A percentile compares a stretch with the other conserved stretches of the same genome.
Evolutionary conservation across 2,329 filamentous ascomycete genomes (phyloP).

Genomic region (Diaporthe sp.): DNA sequence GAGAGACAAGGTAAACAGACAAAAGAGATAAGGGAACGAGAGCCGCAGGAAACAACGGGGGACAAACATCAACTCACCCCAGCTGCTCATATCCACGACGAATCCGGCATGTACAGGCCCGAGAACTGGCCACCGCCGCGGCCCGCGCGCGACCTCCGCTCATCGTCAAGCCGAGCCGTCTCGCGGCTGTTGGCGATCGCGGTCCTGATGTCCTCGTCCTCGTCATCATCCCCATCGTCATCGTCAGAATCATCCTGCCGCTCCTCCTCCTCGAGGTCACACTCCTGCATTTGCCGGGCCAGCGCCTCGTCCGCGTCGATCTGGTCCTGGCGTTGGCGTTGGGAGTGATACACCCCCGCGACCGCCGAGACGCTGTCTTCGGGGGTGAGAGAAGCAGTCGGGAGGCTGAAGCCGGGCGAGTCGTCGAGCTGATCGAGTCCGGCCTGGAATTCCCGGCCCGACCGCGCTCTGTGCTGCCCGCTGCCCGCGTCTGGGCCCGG

Average conservation of each 20-base stretch:
- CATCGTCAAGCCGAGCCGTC: background rate
- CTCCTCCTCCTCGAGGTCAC: background rate
- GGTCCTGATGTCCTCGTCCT: background rate
- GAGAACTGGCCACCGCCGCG: background rate
- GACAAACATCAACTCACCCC: background rate
- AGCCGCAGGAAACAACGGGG: background rate
- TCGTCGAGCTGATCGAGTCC: conserved; percentile 14
- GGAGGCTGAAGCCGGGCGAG: background rate
- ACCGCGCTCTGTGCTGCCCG: background rate
- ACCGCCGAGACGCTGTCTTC: conserved; percentile 29
- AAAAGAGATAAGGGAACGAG: background rate
- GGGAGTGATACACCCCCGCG: background rate
- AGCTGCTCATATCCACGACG: background rate
- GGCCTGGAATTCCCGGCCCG: conserved; percentile 18
- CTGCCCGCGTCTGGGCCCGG: background rate
- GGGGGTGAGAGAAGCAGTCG: conserved; percentile 6
- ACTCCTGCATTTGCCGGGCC: conserved; percentile 14
- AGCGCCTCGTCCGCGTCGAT: conserved; percentile 14
- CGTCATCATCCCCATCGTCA: background rate
- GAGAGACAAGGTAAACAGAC: background rate
- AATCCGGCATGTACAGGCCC: background rate
- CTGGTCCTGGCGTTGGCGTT: background rate
- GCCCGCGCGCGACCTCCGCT: background rate
- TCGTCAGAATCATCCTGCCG: background rate
- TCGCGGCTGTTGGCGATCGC: background rate